Conservation (phyloP, 225 moss, liverwort and hornwort species). For the Ulota crispa region DNA sequence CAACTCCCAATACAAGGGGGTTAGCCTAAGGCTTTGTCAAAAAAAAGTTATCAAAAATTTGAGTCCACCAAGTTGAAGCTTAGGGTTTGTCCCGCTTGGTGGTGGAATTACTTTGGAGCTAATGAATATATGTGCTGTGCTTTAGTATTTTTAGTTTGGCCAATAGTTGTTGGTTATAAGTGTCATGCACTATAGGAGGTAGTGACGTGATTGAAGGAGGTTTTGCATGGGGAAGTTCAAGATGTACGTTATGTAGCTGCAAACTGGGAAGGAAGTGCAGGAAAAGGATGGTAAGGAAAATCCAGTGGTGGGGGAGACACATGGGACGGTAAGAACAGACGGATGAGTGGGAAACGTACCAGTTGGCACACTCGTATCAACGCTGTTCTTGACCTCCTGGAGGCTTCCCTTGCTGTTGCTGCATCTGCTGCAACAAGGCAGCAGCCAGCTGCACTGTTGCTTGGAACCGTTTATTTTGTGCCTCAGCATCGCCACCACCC, state of each 20-base stretch:
- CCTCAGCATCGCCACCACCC: conserved; percentile 53
- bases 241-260: conserved; percentile 13
- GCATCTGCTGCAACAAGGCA: conserved; percentile 94
- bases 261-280: conserved; percentile 10
- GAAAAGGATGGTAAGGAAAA: neutral
- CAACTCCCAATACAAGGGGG: too few species aligned
- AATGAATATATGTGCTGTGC: too few species aligned
- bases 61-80: too few species aligned
- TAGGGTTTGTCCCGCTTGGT: too few species aligned
- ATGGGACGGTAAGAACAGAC: neutral
- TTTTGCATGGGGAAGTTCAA: conserved; percentile 13
- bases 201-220: conserved; percentile 6
- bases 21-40: too few species aligned
- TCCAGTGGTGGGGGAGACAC: conserved; percentile 1
- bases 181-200: too few species aligned
- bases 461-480: conserved; percentile 79
- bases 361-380: conserved; percentile 32
- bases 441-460: conserved; percentile 95
- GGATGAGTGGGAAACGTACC: conserved; percentile 35
- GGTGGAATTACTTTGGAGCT: too few species aligned
- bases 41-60: too few species aligned
- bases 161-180: too few species aligned
- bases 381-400: conserved; percentile 62
- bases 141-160: too few species aligned
- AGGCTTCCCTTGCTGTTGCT: conserved; percentile 76